phyloP scores from a whole-genome alignment of 2,329 filamentous ascomycete species.

The Alternaria tenuissima region DNA sequence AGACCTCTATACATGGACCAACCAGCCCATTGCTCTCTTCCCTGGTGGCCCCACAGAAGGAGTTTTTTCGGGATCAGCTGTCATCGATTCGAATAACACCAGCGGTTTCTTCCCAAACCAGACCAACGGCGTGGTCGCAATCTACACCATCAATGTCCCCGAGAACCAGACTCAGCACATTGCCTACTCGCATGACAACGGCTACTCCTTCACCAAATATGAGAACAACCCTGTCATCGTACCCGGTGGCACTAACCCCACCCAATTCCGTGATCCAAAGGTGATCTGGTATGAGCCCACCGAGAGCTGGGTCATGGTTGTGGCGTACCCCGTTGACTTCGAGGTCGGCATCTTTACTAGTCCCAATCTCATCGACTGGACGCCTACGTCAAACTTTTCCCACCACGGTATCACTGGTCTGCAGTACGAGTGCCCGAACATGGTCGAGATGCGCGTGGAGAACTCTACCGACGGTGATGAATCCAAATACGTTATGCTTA shows the following conservation, averaged over 20 bases:
- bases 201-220: conserved; percentile 69
- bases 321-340: conserved; percentile 65
- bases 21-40: conserved; percentile 69
- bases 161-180: conserved; percentile 65
- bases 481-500: conserved; percentile 55
- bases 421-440: conserved; percentile 71
- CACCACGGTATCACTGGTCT: conserved; percentile 61
- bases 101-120: conserved; percentile 71
- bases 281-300: conserved; percentile 63
- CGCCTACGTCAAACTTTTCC: conserved; percentile 65
- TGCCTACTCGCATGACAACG: conserved; percentile 68
- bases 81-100: conserved; percentile 70
- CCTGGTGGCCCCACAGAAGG: conserved; percentile 64
- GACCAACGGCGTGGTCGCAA: conserved; percentile 68
- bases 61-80: conserved; percentile 64
- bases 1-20: conserved; percentile 71
- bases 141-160: conserved; percentile 60
- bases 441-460: conserved; percentile 63
- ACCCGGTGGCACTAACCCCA: conserved; percentile 54
- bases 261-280: conserved; percentile 71
- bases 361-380: conserved; percentile 67
- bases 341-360: conserved; percentile 69
- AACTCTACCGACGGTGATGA: conserved; percentile 44
- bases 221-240: conserved; percentile 67
- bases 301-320: conserved; percentile 65